A percentile compares a stretch with the other conserved stretches of the same genome.
phyloP scores from a whole-genome alignment of 2,329 filamentous ascomycete species.

The Fusarium nematophilum region DNA sequence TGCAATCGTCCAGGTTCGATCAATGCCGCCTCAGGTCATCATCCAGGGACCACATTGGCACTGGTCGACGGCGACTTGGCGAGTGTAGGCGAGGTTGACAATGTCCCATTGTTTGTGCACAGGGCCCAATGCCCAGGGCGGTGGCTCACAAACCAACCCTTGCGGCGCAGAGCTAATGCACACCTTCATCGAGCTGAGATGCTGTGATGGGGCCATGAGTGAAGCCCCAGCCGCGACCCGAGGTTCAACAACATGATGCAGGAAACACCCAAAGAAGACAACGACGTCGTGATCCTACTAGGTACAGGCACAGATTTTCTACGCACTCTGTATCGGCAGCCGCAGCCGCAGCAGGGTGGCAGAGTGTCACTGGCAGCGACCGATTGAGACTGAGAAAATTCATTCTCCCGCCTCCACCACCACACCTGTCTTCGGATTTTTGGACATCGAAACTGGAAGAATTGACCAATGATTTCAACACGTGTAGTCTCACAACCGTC shows the following conservation, averaged over 20 bases:
- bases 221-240: conserved; percentile 25
- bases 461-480: conserved; percentile 32
- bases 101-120: too few relatives aligned
- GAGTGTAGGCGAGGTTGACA: conserved; percentile 3
- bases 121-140: neutral
- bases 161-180: conserved; percentile 20
- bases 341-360: conserved; percentile 13
- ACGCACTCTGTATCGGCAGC: conserved; percentile 23
- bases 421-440: neutral
- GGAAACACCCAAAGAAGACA: conserved; percentile 19
- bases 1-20: neutral
- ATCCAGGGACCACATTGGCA: neutral
- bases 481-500: conserved; percentile 17
- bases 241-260: conserved; percentile 33
- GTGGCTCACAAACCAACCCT: conserved; percentile 10
- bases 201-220: conserved; percentile 9
- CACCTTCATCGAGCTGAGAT: conserved; percentile 27
- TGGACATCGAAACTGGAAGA: conserved; percentile 18
- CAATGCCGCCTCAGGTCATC: conserved; percentile 4
- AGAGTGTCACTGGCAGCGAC: conserved; percentile 2
- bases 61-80: neutral
- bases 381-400: conserved; percentile 14
- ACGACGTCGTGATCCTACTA: conserved; percentile 15
- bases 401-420: conserved; percentile 19
- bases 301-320: conserved; percentile 8